Base-by-base conservation (phyloP, 768 basidiomycete genomes). In the Termitomyces bulborhizus region DNA sequence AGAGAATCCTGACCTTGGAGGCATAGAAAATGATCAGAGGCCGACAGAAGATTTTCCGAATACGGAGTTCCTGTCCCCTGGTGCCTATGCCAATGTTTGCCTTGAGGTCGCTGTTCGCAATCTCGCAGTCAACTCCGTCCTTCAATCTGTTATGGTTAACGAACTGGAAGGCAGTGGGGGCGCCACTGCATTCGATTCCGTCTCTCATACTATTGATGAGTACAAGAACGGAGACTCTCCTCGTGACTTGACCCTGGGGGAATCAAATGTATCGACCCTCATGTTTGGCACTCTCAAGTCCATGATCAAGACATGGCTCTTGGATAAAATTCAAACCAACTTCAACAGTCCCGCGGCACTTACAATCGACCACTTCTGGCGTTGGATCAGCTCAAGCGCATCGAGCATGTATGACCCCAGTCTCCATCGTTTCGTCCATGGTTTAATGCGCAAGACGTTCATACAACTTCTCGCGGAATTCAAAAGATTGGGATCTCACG, bases 381-480 rank as follows among this genome's bases (percentile, higher is more conserved):
- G 97, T 42, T 99, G 97, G 97, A 81, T 97, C 60, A 89, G 86
- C 67, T 93, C 93, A 2, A 84, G 81, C 43, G 78, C 85, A 5
- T 90, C 94, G 16, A 80, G 86, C 55, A 83, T 98, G 75, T 95
- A 93, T 66, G 97, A 99, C 65, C 86, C 93, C 1, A 87, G 91
- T 56, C 78, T 99, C 6, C 93, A 98, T 65, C 85, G 89, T 0
- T 99, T 99, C 69, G 75, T 98, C 8, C 88, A 95, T 62, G 90
- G 93, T 13, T 80, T 98, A 46, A 99, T 99, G 97, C 85, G 91
- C 57, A 98, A 99, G 75, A 94, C 91, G 0, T 98, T 98, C 73
- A 90, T 97, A 54, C 97, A 98, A 70, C 78, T 99, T 59, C 79
- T 98, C 21, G 95, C 96, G 13, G 97, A 99, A 69, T 95, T 98